Conservation (phyloP, 1,284 basidiomycete genomes). For the Xanthoconium separans region DNA sequence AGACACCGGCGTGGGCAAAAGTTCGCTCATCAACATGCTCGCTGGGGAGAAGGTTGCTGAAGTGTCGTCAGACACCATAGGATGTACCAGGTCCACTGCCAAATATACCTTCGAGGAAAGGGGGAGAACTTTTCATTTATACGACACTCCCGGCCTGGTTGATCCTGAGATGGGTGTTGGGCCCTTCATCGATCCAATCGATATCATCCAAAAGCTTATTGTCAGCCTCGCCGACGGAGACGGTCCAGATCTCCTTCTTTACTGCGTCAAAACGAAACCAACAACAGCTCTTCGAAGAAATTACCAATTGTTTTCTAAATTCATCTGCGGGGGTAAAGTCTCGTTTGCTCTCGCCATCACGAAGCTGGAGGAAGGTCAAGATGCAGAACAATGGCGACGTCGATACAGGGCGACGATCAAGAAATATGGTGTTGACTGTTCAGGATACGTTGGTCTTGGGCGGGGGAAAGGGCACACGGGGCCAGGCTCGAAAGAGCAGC, state of each 20-base stretch:
- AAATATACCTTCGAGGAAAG: constrained; percentile 19
- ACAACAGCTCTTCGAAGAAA: constrained; percentile 28
- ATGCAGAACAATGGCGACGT: constrained; percentile 35
- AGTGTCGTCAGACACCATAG: constrained; percentile 23
- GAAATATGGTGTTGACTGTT: constrained; percentile 29
- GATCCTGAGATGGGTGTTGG: constrained; percentile 33
- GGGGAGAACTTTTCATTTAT: constrained; percentile 25
- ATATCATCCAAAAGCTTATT: constrained; percentile 32
- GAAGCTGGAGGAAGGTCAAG: constrained; percentile 22
- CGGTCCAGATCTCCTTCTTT: constrained; percentile 37
- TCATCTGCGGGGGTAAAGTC: constrained; percentile 24
- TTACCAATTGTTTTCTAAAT: constrained; percentile 26
- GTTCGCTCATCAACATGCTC: constrained; percentile 30
- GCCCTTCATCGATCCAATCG: constrained; percentile 31
- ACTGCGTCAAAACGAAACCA: constrained; percentile 37
- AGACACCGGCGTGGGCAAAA: constrained; percentile 31
- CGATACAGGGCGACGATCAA: constrained; percentile 29
- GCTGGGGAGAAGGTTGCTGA: constrained; percentile 11
- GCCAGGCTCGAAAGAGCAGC: constrained; percentile 3
- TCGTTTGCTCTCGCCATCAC: constrained; percentile 28
- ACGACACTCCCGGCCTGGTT: constrained; percentile 43
- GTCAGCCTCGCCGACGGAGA: constrained; percentile 24
- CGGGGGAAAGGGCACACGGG: not conserved
- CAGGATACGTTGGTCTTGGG: constrained; percentile 33
- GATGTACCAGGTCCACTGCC: constrained; percentile 17